Evolutionary conservation across 805 yeast genomes (phyloP).

Genomic region (Ogataea philodendri): DNA sequence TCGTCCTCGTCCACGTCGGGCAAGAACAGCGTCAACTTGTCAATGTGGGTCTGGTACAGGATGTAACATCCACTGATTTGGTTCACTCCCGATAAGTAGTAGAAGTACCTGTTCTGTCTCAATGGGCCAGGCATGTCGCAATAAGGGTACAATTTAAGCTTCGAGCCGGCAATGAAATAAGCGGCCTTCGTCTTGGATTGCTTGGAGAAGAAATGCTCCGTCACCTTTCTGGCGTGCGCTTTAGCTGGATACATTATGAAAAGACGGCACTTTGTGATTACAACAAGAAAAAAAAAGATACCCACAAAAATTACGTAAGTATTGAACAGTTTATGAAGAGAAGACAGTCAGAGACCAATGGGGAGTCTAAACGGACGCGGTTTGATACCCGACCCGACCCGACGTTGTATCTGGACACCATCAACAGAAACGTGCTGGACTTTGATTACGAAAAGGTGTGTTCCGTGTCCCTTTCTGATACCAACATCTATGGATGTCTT

Average conservation of each 20-base stretch:
- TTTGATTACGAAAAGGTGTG: constrained; percentile 73
- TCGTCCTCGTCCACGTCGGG: constrained; percentile 87
- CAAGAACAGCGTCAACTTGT: constrained; percentile 66
- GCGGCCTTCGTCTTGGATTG: constrained; percentile 26
- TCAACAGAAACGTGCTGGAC: constrained; percentile 48
- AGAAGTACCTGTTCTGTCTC: constrained; percentile 90
- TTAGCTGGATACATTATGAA: constrained; percentile 68
- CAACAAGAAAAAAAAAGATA: constrained; percentile 3
- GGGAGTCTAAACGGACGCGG: too few relatives aligned
- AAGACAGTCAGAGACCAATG: constrained; percentile 2
- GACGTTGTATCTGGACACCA: constrained; percentile 38
- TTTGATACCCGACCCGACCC: constrained; percentile 6
- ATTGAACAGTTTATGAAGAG: constrained; percentile 2
- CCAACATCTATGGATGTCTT: constrained; percentile 69
- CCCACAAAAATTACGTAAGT: not conserved
- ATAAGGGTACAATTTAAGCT: constrained; percentile 59
- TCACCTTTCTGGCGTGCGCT: constrained; percentile 60
- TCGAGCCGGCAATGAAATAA: constrained; percentile 62
- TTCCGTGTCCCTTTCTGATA: constrained; percentile 55
- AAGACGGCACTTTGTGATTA: too few relatives aligned
- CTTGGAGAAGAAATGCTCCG: constrained; percentile 30
- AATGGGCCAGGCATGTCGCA: constrained; percentile 77
- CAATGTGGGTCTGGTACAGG: constrained; percentile 51
- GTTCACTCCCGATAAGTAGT: constrained; percentile 78
- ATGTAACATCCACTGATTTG: constrained; percentile 71